phyloP scores from a whole-genome alignment of 805 yeast genomes.

The Nakazawaea holstii region DNA sequence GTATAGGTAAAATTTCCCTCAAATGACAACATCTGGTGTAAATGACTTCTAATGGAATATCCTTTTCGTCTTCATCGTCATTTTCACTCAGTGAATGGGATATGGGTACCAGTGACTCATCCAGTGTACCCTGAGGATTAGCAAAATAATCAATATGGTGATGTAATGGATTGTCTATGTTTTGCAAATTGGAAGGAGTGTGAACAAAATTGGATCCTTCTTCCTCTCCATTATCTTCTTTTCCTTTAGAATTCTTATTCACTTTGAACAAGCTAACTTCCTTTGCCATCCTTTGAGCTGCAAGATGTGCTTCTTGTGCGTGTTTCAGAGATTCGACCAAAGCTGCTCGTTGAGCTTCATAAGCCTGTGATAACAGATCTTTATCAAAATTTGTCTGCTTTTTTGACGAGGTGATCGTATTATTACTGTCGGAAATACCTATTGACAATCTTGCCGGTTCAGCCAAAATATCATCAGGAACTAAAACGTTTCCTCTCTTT shows the following conservation, averaged over 20 bases:
- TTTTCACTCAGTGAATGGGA: slow-evolving; percentile 21
- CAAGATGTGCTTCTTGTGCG: slow-evolving; percentile 69
- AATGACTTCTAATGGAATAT: slow-evolving; percentile 39
- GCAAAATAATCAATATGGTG: slow-evolving; percentile 32
- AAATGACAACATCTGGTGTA: slow-evolving; percentile 47
- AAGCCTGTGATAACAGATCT: slow-evolving; percentile 47
- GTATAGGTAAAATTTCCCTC: slow-evolving; percentile 43
- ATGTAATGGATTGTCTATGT: slow-evolving; percentile 65
- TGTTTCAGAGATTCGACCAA: slow-evolving; percentile 61
- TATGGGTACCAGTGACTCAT: slow-evolving; percentile 13
- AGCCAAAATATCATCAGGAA: slow-evolving; percentile 63
- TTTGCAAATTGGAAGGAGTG: slow-evolving; percentile 29
- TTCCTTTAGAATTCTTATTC: slow-evolving; percentile 18
- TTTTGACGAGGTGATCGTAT: slow-evolving; percentile 22
- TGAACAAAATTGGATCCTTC: slow-evolving; percentile 11
- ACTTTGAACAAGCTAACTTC: slow-evolving; percentile 50
- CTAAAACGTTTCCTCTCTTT: slow-evolving; percentile 45
- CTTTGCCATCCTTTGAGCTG: slow-evolving; percentile 64
- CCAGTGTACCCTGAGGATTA: slow-evolving; percentile 11
- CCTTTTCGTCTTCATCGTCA: slow-evolving; percentile 5
- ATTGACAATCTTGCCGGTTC: slow-evolving; percentile 59
- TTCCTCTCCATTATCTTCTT: slow-evolving; percentile 22
- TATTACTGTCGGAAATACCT: slow-evolving; percentile 55
- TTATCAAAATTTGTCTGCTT: slow-evolving; percentile 30
- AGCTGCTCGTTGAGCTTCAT: slow-evolving; percentile 52